phyloP scores from a whole-genome alignment of 2,329 filamentous ascomycete species.

The Camptophora hylomeconis region DNA sequence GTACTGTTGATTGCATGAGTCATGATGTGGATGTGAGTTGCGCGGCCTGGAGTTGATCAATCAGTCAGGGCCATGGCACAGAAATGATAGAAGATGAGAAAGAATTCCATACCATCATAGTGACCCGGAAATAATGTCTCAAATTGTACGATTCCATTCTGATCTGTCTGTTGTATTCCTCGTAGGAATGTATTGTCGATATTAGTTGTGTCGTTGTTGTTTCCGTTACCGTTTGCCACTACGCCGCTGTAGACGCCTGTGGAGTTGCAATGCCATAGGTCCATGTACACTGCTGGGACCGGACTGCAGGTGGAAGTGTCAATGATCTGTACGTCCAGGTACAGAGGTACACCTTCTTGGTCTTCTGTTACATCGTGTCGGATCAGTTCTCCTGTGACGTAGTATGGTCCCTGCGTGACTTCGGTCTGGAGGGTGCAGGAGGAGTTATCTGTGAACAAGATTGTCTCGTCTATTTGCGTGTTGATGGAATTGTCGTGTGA shows the following conservation, averaged over 20 bases:
- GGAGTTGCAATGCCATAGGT: slow-evolving; percentile 30
- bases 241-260: slow-evolving; percentile 29
- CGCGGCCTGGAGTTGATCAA: slow-evolving; percentile 10
- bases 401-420: slow-evolving; percentile 43
- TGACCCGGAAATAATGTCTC: slow-evolving; percentile 33
- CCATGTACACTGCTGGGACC: slow-evolving; percentile 23
- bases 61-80: not conserved
- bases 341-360: slow-evolving; percentile 26
- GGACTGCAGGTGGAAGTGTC: slow-evolving; percentile 30
- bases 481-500: slow-evolving; percentile 21
- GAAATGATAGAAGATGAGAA: not conserved
- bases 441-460: slow-evolving; percentile 22
- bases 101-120: slow-evolving; percentile 23
- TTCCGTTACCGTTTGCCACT: slow-evolving; percentile 24
- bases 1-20: slow-evolving; percentile 21
- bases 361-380: slow-evolving; percentile 25
- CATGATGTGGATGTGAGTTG: slow-evolving; percentile 25
- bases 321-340: slow-evolving; percentile 29
- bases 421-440: slow-evolving; percentile 40
- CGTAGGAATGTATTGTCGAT: slow-evolving; percentile 32
- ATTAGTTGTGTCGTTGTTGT: slow-evolving; percentile 25
- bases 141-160: slow-evolving; percentile 30
- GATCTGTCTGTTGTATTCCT: slow-evolving; percentile 31
- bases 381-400: slow-evolving; percentile 26
- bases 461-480: slow-evolving; percentile 15